phyloP scores from a whole-genome alignment of 345 rosid species.

The Aquilaria sinensis region DNA sequence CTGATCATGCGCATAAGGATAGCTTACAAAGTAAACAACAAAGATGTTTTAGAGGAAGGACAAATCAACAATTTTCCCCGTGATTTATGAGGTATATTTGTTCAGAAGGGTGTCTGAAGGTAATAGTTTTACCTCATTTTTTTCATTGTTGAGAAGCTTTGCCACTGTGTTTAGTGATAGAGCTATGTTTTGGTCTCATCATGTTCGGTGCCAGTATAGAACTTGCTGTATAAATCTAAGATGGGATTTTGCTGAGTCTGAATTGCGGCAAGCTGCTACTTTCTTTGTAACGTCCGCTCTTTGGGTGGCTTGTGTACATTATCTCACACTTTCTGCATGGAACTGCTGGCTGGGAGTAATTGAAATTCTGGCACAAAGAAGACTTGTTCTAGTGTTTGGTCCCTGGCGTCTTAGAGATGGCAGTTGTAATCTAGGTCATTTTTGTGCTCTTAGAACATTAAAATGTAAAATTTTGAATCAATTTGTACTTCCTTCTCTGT shows the following conservation, averaged over 20 bases:
- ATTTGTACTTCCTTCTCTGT: too few relatives aligned
- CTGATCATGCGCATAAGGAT: constrained; percentile 91
- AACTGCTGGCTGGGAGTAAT: constrained; percentile 26
- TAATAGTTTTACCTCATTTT: constrained; percentile 9
- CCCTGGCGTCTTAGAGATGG: too few relatives aligned
- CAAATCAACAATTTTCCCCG: constrained; percentile 88
- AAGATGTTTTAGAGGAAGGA: constrained; percentile 87
- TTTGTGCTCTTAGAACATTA: too few relatives aligned
- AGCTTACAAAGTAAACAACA: constrained; percentile 70
- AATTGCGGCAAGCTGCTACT: constrained; percentile 15
- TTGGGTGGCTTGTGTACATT: constrained; percentile 50
- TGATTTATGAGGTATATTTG: constrained; percentile 44
- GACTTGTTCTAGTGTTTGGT: not conserved
- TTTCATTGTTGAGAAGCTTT: constrained; percentile 17
- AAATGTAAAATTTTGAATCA: too few relatives aligned
- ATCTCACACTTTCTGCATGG: constrained; percentile 25
- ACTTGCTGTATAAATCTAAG: constrained; percentile 15
- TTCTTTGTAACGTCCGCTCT: constrained; percentile 10
- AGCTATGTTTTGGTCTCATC: constrained; percentile 18
- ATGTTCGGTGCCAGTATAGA: constrained; percentile 16
- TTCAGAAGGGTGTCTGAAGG: constrained; percentile 6
- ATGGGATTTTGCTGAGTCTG: constrained; percentile 24
- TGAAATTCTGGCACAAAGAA: constrained; percentile 15
- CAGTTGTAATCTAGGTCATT: too few relatives aligned
- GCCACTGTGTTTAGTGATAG: constrained; percentile 27